phyloP scores from a whole-genome alignment of 495 filamentous ascomycete species.

The Haplographium delicatum region DNA sequence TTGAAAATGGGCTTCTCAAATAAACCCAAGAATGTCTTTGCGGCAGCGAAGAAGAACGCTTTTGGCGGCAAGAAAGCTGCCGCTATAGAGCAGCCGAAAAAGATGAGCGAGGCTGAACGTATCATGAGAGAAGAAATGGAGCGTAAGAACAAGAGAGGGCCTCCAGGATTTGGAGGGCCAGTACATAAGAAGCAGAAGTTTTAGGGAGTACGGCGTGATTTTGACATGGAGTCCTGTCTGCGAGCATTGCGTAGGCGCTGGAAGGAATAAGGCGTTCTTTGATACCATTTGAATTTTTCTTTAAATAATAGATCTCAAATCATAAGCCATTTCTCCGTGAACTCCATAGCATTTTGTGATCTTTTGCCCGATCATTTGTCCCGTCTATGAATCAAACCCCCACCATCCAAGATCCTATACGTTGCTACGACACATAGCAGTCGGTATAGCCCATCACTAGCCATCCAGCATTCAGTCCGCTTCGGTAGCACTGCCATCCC shows the following conservation, averaged over 20 bases:
- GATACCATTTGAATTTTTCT: slow-evolving; percentile 24
- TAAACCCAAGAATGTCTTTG: slow-evolving; percentile 80
- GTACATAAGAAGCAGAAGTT: slow-evolving; percentile 26
- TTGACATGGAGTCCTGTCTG: background rate
- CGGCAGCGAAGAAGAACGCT: slow-evolving; percentile 61
- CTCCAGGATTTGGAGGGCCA: slow-evolving; percentile 27
- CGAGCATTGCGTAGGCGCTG: slow-evolving; percentile 1
- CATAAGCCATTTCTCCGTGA: slow-evolving; percentile 11
- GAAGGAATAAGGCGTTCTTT: slow-evolving; percentile 13
- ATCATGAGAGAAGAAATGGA: slow-evolving; percentile 88
- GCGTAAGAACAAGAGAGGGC: slow-evolving; percentile 54
- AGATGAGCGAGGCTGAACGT: slow-evolving; percentile 83
- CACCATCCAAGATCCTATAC: background rate
- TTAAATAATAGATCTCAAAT: slow-evolving; percentile 10
- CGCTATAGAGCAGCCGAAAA: slow-evolving; percentile 54
- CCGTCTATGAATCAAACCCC: slow-evolving; percentile 2
- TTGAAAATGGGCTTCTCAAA: slow-evolving; percentile 52
- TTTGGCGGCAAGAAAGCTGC: slow-evolving; percentile 56
- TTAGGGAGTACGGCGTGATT: slow-evolving; percentile 3
- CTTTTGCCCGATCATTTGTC: too few species aligned
- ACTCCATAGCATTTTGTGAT: slow-evolving; percentile 20
- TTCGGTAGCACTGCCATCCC: slow-evolving; percentile 46
- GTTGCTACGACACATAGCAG: background rate
- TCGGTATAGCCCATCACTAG: background rate
- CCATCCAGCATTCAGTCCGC: slow-evolving; percentile 26